Percentiles rank a stretch among this genome's conserved stretches.
Evolutionary conservation across 768 basidiomycete species (phyloP).

Genomic region (Leccinum disarticulatum): DNA sequence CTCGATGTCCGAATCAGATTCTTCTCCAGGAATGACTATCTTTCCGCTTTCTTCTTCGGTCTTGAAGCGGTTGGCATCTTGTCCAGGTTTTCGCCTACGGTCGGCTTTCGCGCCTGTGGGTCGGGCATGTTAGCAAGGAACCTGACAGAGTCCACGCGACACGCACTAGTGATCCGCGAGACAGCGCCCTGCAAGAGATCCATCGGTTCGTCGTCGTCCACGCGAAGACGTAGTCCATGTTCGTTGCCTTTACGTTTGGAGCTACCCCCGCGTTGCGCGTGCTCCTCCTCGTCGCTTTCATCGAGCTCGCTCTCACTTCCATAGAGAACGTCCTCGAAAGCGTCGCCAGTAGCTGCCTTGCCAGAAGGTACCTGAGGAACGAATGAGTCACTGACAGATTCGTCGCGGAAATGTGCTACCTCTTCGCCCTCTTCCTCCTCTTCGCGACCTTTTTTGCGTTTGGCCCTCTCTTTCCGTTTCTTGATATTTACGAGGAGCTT

Average conservation of each 20-base stretch:
- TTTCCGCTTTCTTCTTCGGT: constrained; percentile 81
- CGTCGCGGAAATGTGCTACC: constrained; percentile 20
- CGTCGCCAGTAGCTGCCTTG: constrained; percentile 70
- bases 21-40: constrained; percentile 69
- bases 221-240: constrained; percentile 64
- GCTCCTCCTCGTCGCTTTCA: constrained; percentile 63
- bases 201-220: constrained; percentile 93
- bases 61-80: constrained; percentile 85
- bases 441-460: constrained; percentile 73
- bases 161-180: constrained; percentile 68
- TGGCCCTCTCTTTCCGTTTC: constrained; percentile 92
- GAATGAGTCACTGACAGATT: constrained; percentile 9
- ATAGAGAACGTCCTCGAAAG: constrained; percentile 96
- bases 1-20: constrained; percentile 46
- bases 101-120: constrained; percentile 42
- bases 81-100: constrained; percentile 74
- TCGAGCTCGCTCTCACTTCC: constrained; percentile 92
- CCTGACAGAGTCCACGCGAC: not conserved
- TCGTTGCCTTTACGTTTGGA: constrained; percentile 38
- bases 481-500: constrained; percentile 94
- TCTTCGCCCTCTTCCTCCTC: constrained; percentile 61
- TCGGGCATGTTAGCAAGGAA: constrained; percentile 7
- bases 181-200: constrained; percentile 85
- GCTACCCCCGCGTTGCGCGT: constrained; percentile 28
- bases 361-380: constrained; percentile 39